phyloP scores from a whole-genome alignment of 345 rosid species.

The Eucalyptus lansdowneana region DNA sequence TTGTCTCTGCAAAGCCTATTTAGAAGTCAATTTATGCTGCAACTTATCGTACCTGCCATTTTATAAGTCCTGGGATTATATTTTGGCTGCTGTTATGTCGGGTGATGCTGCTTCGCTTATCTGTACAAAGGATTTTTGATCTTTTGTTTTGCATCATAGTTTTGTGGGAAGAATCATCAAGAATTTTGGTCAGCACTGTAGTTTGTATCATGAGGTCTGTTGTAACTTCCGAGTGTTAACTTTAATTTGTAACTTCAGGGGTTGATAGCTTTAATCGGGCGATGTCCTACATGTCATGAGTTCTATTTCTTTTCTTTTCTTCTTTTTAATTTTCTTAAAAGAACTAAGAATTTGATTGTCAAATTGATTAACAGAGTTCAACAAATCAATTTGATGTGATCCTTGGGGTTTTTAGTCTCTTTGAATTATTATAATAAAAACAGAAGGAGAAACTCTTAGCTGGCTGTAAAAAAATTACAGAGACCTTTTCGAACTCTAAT shows the following conservation, averaged over 20 bases:
- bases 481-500: neutral
- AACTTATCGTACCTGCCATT: neutral
- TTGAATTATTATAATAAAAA: neutral
- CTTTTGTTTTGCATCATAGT: neutral
- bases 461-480: neutral
- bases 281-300: neutral
- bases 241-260: neutral
- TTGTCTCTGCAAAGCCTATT: neutral
- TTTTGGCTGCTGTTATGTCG: neutral
- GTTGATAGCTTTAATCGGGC: neutral
- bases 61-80: neutral
- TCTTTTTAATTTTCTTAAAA: neutral
- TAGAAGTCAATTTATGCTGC: neutral
- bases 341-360: neutral
- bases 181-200: neutral
- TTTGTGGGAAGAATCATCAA: neutral
- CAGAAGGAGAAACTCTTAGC: neutral
- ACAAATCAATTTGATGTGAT: neutral
- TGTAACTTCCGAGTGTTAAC: neutral
- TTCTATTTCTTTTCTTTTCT: neutral
- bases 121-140: neutral
- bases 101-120: neutral
- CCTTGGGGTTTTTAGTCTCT: neutral
- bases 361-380: neutral
- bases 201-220: neutral